Base-by-base conservation (phyloP, 2,329 filamentous ascomycete genomes). In the Cercospora janseana region DNA sequence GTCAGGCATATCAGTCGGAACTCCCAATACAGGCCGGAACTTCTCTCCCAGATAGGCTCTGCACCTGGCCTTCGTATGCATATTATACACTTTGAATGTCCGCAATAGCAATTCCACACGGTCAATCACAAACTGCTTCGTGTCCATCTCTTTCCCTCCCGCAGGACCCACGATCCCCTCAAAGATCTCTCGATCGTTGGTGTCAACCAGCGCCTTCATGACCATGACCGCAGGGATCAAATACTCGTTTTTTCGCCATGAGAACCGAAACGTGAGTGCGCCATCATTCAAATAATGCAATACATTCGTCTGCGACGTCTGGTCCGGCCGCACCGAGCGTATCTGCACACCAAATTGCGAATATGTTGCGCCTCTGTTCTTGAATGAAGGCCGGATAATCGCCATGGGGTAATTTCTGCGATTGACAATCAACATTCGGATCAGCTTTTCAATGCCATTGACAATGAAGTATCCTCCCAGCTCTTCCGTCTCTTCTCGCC, bases 151-250 rank as follows among this genome's bases (percentile, higher is more conserved):
- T 66, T 89, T 86, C 23, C 87, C 91, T 23, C 82, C 82, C 52
- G 82, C 79, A 21, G 82, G 77, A 28, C 92, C 92, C 38, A 97
- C 85, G 44, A 98, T 74, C n/a, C 87, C 87, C 70, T 97, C 91
- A 53, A 94, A 97, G 35, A 98, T 93, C 66, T 96, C 91, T 50
- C 89, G 83, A 66, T 98, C 93, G 67, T 95, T 98, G 12, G 93
- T 98, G 69, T 98, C 92, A 2, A 93, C 81, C 42, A 98, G 75
- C 1, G 93, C 92, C 74, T 97, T 98, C 58, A 98, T 73, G 26
- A 98, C 83, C 92, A 98, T 97, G 79, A 96, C 85, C 54, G 90
- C 87, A 1, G 93, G 93, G 2, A 98, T 81, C n/a, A 98, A 81
- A 65, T 89, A 98, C 70, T 98, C 93, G 61, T 90, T 89, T 73